phyloP scores from a whole-genome alignment of 2,329 filamentous ascomycete genomes.

The Diplodia seriata region DNA sequence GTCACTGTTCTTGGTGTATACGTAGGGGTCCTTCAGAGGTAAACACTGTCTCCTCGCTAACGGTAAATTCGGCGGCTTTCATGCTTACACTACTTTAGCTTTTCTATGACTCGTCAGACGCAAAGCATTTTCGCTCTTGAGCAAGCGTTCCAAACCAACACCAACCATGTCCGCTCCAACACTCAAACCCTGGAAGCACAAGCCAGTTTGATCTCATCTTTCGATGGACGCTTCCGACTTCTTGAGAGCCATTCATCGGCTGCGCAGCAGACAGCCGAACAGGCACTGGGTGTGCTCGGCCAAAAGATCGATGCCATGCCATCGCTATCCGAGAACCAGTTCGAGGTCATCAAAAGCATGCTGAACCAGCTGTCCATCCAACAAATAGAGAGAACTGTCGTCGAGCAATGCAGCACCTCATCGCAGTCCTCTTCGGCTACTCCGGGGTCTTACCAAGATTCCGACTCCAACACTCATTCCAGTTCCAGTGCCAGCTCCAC shows the following conservation, averaged over 20 bases:
- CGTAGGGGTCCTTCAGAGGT: background rate
- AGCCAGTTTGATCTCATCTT: background rate
- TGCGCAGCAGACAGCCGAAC: background rate
- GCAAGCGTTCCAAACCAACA: background rate
- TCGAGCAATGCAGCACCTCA: too few species aligned
- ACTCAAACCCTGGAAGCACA: background rate
- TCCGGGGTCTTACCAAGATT: background rate
- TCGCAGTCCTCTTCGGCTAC: background rate
- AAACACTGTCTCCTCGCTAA: background rate
- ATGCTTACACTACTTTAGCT: background rate
- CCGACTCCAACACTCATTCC: background rate
- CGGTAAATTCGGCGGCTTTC: too few species aligned
- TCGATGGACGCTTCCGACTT: background rate
- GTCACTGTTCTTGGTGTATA: background rate
- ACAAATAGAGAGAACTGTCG: background rate
- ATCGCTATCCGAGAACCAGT: background rate
- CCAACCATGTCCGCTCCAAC: background rate
- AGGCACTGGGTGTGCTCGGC: background rate
- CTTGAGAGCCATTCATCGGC: background rate
- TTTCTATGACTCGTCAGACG: background rate
- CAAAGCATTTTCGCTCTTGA: background rate
- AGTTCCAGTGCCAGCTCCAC: background rate
- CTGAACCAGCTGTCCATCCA: background rate
- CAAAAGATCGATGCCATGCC: slow-evolving; percentile 2
- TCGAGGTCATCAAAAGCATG: background rate